Conservation (phyloP, 2,329 filamentous ascomycete species). For the Seiridium unicorne region DNA sequence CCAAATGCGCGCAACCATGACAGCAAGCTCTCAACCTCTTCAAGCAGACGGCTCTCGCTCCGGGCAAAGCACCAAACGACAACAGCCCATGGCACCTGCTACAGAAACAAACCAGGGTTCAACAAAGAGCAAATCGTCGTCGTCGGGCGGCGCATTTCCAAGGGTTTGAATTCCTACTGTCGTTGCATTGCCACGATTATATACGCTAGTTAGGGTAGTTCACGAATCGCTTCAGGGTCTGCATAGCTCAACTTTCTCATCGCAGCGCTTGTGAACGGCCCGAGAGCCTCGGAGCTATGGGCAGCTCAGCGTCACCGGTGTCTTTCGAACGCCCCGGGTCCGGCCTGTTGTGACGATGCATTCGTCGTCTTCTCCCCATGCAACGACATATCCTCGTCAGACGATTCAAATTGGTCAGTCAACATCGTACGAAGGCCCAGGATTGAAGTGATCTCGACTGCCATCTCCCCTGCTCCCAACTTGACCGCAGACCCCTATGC, state of each 20-base stretch:
- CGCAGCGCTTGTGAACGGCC: neutral
- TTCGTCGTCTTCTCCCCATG: neutral
- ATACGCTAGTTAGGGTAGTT: neutral
- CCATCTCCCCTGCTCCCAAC: too few relatives aligned
- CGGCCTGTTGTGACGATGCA: neutral
- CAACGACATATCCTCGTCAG: too few relatives aligned
- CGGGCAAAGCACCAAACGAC: too few relatives aligned
- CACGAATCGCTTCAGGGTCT: neutral
- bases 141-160: too few relatives aligned
- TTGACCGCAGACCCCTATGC: too few relatives aligned
- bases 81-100: too few relatives aligned
- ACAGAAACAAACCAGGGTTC: too few relatives aligned
- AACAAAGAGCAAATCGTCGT: too few relatives aligned
- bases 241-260: neutral
- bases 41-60: too few relatives aligned
- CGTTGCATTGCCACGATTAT: neutral
- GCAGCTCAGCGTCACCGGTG: neutral
- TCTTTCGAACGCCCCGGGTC: neutral
- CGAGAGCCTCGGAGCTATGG: neutral
- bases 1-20: neutral
- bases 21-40: neutral
- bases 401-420: too few relatives aligned
- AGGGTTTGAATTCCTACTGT: neutral
- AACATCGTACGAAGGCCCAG: too few relatives aligned
- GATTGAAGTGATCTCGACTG: too few relatives aligned